These are phyloP conservation scores for Ascodesmis nigricans DNA, from an alignment of 495 filamentous ascomycete genomes.

Conservation along the genomic window DNA sequence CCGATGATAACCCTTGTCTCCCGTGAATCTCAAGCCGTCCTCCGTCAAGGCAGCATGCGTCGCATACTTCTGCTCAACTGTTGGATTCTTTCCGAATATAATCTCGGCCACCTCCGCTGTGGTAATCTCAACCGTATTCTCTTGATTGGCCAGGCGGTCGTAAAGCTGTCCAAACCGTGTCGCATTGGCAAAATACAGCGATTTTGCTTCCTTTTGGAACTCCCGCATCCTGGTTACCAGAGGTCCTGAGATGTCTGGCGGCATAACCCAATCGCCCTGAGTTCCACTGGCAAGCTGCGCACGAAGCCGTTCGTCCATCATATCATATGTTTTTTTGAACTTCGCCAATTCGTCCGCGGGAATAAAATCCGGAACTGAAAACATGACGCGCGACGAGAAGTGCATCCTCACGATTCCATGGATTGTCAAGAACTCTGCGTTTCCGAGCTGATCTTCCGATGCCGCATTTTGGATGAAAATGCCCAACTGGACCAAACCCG, in stretches of 20 bases:
- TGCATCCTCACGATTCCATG: conserved; percentile 7
- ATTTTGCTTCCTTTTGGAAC: conserved; percentile 6
- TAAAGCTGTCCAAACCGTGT: conserved; percentile 10
- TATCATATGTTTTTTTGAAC: conserved; percentile 7
- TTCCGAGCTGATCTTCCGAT: conserved; percentile 10
- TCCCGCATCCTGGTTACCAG: conserved; percentile 8
- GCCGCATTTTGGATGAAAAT: conserved; percentile 15
- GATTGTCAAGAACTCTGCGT: conserved; percentile 12
- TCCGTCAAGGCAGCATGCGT: conserved; percentile 19
- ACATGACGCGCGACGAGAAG: conserved; percentile 8
- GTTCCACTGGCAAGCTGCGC: neutral
- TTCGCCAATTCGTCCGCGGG: conserved; percentile 4
- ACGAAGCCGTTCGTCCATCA: neutral
- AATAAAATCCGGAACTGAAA: conserved; percentile 11
- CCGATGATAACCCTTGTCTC: conserved; percentile 15
- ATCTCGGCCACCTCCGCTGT: conserved; percentile 12
- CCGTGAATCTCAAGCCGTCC: conserved; percentile 13
- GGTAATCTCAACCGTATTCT: conserved; percentile 7
- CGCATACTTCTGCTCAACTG: conserved; percentile 14
- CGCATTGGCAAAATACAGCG: conserved; percentile 6
- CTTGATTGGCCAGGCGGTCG: conserved; percentile 7
- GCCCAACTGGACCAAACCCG: conserved; percentile 4
- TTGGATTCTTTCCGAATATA: conserved; percentile 9
- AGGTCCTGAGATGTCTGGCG: conserved; percentile 3
- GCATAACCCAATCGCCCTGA: neutral